Evolutionary conservation across 140 eudicot genomes (phyloP).

Genomic region (Oenanthe javanica): DNA sequence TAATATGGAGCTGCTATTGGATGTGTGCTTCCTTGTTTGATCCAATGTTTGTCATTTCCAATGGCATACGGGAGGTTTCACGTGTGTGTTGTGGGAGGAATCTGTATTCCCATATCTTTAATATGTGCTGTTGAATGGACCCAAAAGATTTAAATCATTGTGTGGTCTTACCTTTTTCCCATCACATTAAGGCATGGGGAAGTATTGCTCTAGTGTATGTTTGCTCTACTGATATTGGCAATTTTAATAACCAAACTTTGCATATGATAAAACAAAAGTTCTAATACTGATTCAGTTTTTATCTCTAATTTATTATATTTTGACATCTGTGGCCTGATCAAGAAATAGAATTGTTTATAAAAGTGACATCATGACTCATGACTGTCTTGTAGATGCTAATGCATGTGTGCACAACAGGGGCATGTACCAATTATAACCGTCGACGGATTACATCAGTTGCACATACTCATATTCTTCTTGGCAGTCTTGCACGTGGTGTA

Average conservation of each 20-base stretch:
- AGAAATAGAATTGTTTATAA: neutral
- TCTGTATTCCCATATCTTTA: neutral
- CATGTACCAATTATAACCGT: slow-evolving; percentile 61
- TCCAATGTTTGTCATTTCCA: neutral
- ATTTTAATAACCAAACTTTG: neutral
- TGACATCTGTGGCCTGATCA: neutral
- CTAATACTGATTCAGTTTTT: neutral
- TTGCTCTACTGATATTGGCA: neutral
- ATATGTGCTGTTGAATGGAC: neutral
- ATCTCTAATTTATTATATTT: neutral
- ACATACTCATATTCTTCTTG: slow-evolving; percentile 83
- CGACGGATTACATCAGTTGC: slow-evolving; percentile 79
- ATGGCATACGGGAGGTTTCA: neutral
- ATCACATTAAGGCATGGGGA: neutral
- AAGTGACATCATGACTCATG: neutral
- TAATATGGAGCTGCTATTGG: neutral
- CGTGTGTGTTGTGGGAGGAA: neutral
- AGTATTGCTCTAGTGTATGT: neutral
- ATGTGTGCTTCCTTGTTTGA: neutral
- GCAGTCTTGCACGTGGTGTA: slow-evolving; percentile 79
- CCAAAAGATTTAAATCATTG: neutral
- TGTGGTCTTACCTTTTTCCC: neutral
- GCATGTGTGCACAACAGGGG: slow-evolving; percentile 38
- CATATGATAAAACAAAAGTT: neutral
- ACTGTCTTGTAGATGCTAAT: slow-evolving; percentile 11